Percentiles rank a stretch among this genome's conserved stretches.
These are phyloP conservation scores for Phytopythium chamaehyphon DNA, from an alignment of 352 stramenopile species.

Conservation along the genomic window DNA sequence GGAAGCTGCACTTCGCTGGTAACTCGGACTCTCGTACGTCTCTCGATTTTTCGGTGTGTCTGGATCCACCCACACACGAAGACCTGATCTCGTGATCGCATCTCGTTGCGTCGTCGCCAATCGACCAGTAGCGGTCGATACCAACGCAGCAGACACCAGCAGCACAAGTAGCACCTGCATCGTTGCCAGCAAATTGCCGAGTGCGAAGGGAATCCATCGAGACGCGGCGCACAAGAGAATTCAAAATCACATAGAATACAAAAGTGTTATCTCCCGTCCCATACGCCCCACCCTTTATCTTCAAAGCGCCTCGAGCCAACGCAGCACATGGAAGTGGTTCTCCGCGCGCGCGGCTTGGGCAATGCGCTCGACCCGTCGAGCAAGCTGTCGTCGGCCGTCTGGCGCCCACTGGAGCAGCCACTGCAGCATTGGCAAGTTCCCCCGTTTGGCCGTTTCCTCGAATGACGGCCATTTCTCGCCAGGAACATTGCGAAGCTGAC, in stretches of 20 bases:
- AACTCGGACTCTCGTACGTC: slow-evolving; percentile 29
- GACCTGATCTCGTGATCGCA: slow-evolving; percentile 26
- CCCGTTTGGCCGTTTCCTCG: slow-evolving; percentile 18
- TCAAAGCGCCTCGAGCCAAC: slow-evolving; percentile 32
- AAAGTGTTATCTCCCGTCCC: neutral
- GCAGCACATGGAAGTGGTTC: slow-evolving; percentile 27
- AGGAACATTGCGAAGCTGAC: neutral
- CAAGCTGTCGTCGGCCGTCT: slow-evolving; percentile 28
- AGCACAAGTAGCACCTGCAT: too few relatives aligned
- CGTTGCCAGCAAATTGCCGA: too few relatives aligned
- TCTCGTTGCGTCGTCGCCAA: neutral
- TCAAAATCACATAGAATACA: too few relatives aligned
- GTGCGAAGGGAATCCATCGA: too few relatives aligned
- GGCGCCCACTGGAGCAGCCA: slow-evolving; percentile 21
- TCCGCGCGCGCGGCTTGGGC: slow-evolving; percentile 22
- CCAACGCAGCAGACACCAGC: too few relatives aligned
- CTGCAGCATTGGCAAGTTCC: slow-evolving; percentile 32
- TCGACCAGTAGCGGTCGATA: neutral
- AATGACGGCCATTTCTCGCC: slow-evolving; percentile 1
- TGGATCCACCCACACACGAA: slow-evolving; percentile 46
- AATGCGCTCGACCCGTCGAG: slow-evolving; percentile 15
- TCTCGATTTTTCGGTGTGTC: slow-evolving; percentile 28
- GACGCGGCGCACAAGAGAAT: too few relatives aligned
- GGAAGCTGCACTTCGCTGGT: slow-evolving; percentile 27
- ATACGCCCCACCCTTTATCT: neutral